Percentiles rank a stretch among this genome's conserved stretches.
Evolutionary conservation across 2,329 filamentous ascomycete genomes (phyloP).

Genomic region (Trichoderma sp.): DNA sequence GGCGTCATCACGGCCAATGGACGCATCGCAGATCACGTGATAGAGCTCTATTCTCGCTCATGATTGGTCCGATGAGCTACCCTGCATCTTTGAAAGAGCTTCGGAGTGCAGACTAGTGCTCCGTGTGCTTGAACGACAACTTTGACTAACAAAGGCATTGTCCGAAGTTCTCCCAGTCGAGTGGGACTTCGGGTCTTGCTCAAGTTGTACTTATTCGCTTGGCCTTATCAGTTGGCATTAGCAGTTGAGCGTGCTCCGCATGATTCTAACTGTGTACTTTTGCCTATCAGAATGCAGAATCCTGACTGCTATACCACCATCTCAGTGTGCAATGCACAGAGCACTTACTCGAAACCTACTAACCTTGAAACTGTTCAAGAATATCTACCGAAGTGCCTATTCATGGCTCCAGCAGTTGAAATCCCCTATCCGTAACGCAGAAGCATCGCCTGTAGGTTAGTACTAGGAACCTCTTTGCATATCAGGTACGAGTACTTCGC

Average conservation of each 20-base stretch:
- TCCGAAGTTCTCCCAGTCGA: not conserved
- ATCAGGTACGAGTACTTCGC: not conserved
- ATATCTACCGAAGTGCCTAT: not conserved
- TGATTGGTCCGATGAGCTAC: constrained; percentile 1
- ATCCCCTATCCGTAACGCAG: not conserved
- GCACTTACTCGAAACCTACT: not conserved
- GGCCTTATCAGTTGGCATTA: not conserved
- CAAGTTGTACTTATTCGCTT: not conserved
- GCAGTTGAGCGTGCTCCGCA: not conserved
- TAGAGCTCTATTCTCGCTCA: too few species aligned
- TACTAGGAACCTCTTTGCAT: not conserved
- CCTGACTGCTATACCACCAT: not conserved
- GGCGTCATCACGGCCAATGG: constrained; percentile 19
- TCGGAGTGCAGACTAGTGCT: constrained; percentile 18
- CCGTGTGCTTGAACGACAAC: not conserved
- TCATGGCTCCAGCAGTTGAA: not conserved
- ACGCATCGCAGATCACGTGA: not conserved
- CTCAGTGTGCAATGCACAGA: not conserved
- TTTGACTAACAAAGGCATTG: not conserved
- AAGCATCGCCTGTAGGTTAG: not conserved
- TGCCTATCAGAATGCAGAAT: not conserved
- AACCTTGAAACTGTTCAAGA: not conserved
- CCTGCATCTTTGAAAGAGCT: not conserved
- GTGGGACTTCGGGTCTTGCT: not conserved
- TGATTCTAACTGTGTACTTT: not conserved